Evolutionary conservation across 805 yeast genomes (phyloP).

Genomic region (Ogataea angusta): DNA sequence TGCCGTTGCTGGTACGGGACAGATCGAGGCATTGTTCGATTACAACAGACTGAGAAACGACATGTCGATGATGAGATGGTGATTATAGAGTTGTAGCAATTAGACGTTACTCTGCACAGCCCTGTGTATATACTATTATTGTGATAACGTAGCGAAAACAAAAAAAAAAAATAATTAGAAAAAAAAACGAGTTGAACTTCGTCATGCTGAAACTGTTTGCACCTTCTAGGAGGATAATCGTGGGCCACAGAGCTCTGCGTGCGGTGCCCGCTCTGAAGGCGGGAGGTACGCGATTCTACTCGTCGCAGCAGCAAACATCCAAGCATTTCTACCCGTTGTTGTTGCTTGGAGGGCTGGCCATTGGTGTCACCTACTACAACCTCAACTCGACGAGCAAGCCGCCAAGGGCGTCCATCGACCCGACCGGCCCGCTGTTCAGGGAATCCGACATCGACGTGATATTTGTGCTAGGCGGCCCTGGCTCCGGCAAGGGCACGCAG

Average conservation of each 20-base stretch:
- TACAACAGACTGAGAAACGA: conserved; percentile 85
- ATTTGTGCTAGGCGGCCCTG: conserved; percentile 96
- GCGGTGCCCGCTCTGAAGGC: background rate
- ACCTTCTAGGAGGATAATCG: conserved; percentile 2
- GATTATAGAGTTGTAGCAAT: conserved; percentile 15
- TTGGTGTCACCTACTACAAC: conserved; percentile 34
- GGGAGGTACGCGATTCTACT: conserved; percentile 6
- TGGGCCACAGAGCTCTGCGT: background rate
- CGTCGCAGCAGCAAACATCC: conserved; percentile 11
- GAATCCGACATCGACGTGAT: conserved; percentile 72
- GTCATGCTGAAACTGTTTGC: conserved; percentile 6
- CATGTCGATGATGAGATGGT: conserved; percentile 88
- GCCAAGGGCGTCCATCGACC: conserved; percentile 35
- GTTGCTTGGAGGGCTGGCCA: conserved; percentile 29
- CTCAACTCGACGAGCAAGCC: conserved; percentile 28
- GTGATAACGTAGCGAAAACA: conserved; percentile 8
- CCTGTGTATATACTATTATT: conserved; percentile 1
- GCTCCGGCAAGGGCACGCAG: conserved; percentile 97
- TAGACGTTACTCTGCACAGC: conserved; percentile 8
- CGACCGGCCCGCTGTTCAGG: conserved; percentile 39
- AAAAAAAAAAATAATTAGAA: background rate
- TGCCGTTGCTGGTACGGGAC: conserved; percentile 81
- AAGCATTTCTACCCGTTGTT: conserved; percentile 27
- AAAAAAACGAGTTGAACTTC: background rate
- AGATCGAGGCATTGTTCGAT: conserved; percentile 79